phyloP scores from a whole-genome alignment of 345 rosid species.

The Brassica carinata region DNA sequence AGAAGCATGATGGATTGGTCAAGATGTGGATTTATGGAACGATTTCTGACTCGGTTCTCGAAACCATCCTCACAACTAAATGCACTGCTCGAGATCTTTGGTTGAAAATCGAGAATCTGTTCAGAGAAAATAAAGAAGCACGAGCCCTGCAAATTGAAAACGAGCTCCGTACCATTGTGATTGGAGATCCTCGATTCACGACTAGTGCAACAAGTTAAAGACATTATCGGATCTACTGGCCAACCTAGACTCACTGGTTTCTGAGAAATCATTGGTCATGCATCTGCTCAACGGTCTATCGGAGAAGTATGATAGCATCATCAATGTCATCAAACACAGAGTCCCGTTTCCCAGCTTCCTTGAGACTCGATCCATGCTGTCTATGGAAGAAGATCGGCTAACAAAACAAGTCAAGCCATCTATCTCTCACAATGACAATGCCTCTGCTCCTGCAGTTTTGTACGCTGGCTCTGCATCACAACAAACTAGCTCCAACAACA shows the following conservation, averaged over 20 bases:
- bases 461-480: background rate
- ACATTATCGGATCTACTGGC: background rate
- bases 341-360: background rate
- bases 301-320: background rate
- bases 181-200: too few relatives aligned
- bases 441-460: background rate
- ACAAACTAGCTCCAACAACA: too few relatives aligned
- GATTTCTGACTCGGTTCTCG: background rate
- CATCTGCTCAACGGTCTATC: background rate
- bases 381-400: background rate
- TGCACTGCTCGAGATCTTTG: background rate
- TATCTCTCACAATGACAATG: too few relatives aligned
- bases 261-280: background rate
- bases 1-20: background rate
- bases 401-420: background rate
- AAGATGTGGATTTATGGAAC: background rate
- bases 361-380: background rate
- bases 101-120: background rate
- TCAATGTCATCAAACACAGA: background rate
- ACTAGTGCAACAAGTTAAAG: background rate
- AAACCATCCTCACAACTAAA: background rate
- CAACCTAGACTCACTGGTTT: background rate
- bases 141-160: background rate
- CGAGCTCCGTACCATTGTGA: too few relatives aligned
- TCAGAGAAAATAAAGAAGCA: background rate